Evolutionary conservation across 2,329 filamentous ascomycete species (phyloP).

Genomic region (Colletotrichum salicis): DNA sequence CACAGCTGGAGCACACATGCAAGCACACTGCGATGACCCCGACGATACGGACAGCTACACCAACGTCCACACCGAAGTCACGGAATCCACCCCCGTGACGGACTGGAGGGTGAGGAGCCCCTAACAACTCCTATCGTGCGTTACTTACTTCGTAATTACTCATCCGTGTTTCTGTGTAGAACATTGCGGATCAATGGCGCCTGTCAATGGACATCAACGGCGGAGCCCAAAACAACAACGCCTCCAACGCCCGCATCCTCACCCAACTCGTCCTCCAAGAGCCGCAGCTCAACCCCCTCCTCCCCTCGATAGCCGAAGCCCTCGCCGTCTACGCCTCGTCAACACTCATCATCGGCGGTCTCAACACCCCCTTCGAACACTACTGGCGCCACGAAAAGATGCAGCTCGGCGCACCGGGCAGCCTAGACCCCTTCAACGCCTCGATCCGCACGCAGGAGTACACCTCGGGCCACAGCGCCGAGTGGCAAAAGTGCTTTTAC

Average conservation of each 20-base stretch:
- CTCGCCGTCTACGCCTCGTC: slow-evolving; percentile 76
- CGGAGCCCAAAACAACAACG: slow-evolving; percentile 64
- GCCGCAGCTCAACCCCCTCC: slow-evolving; percentile 54
- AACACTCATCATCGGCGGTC: slow-evolving; percentile 70
- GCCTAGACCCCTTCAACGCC: slow-evolving; percentile 70
- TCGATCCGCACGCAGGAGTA: slow-evolving; percentile 74
- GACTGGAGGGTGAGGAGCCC: slow-evolving; percentile 60
- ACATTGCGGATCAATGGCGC: slow-evolving; percentile 65
- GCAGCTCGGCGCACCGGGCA: slow-evolving; percentile 54
- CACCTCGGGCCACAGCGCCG: slow-evolving; percentile 69
- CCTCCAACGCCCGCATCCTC: slow-evolving; percentile 68
- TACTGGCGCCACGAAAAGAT: slow-evolving; percentile 59
- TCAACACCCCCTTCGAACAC: slow-evolving; percentile 69
- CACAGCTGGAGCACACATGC: slow-evolving; percentile 67
- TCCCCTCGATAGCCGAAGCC: slow-evolving; percentile 79
- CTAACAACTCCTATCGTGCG: background rate
- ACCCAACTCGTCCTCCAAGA: slow-evolving; percentile 62
- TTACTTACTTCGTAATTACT: background rate
- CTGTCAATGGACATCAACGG: slow-evolving; percentile 65
- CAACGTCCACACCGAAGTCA: slow-evolving; percentile 49
- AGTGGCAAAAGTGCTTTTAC: slow-evolving; percentile 75
- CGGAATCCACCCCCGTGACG: slow-evolving; percentile 45
- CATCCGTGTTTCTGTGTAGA: slow-evolving; percentile 38
- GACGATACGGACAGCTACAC: slow-evolving; percentile 66
- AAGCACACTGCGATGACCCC: slow-evolving; percentile 69